phyloP scores from a whole-genome alignment of 768 basidiomycete species.

The Boletus barrowsii region DNA sequence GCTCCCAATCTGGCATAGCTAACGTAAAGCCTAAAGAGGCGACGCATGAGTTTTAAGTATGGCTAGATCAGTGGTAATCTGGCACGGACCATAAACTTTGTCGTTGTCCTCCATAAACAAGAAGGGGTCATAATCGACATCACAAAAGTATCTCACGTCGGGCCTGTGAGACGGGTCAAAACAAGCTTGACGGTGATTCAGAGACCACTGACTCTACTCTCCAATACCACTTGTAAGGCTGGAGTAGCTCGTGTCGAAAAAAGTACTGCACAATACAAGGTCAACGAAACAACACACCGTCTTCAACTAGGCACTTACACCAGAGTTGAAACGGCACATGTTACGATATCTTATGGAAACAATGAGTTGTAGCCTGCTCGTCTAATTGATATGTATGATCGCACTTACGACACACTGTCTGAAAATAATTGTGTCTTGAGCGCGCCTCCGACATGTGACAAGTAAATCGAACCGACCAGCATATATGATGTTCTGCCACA shows the following conservation, averaged over 20 bases:
- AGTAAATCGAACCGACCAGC: slow-evolving; percentile 37
- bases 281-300: not conserved
- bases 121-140: slow-evolving; percentile 51
- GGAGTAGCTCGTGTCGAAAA: slow-evolving; percentile 51
- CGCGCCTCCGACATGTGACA: not conserved
- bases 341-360: slow-evolving; percentile 52
- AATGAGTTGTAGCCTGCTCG: not conserved
- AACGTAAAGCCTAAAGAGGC: slow-evolving; percentile 52
- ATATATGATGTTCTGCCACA: slow-evolving; percentile 44
- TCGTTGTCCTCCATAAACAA: slow-evolving; percentile 51
- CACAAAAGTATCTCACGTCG: slow-evolving; percentile 52
- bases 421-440: slow-evolving; percentile 7
- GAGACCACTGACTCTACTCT: slow-evolving; percentile 46
- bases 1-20: slow-evolving; percentile 59
- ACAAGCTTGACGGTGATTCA: not conserved
- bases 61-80: not conserved
- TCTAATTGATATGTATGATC: not conserved
- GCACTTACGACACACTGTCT: slow-evolving; percentile 45
- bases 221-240: slow-evolving; percentile 60
- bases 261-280: slow-evolving; percentile 42
- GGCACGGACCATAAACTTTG: slow-evolving; percentile 46
- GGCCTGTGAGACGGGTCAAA: slow-evolving; percentile 33
- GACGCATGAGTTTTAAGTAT: not conserved
- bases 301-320: slow-evolving; percentile 37
- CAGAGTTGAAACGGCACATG: slow-evolving; percentile 77